Base-by-base conservation (phyloP, 2,329 filamentous ascomycete species). In the Trichoderma aggressivum region DNA sequence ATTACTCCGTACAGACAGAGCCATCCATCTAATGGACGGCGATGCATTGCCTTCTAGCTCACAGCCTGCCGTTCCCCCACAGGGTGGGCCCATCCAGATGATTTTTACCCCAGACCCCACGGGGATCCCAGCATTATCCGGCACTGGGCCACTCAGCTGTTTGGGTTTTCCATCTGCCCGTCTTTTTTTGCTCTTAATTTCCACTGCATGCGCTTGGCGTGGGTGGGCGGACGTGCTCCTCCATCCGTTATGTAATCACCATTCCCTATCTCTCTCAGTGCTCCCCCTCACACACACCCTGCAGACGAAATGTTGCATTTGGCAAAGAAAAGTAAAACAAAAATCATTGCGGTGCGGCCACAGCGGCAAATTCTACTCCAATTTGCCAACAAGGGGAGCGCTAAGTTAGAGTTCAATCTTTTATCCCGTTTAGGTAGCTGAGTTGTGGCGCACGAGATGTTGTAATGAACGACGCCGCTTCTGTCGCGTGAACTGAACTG, bases 371-470 rank as follows among this genome's bases (percentile, higher is more conserved):
- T 24, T 56, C 10, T 36, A 36, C 64, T 58, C 53, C 50, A 58
- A 67, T 16, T 67, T n/a, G n/a, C 18, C 24, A 43, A 58, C 7
- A 58, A 8, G 34, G 50, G 34, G 16, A 28, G 21, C 53, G 34
- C 64, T 58, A 67, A 67, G 30, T 58, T 67, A 58, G 64, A 36
- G 64, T 43, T 67, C 64, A 58, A 21, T 58, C 30, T 58, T 67
- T 43, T 39, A 67, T 67, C 64, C 64, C 53, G 8, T 58, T 67
- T 43, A 24, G 64, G 64, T 32, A 67, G 47, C 18, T 39, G 10
- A 32, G 18, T 24, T 50, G 60, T 50, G 39, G 60, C 36, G 60
- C 24, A 47, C 16, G 30, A 16, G 32, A 36, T 18, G n/a, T 10
- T 65, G n/a, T 26, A 32, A 56, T 36, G 32, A 30, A 60, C 39